Base-by-base conservation (phyloP, 345 rosid genomes). In the Gossypium bickii region DNA sequence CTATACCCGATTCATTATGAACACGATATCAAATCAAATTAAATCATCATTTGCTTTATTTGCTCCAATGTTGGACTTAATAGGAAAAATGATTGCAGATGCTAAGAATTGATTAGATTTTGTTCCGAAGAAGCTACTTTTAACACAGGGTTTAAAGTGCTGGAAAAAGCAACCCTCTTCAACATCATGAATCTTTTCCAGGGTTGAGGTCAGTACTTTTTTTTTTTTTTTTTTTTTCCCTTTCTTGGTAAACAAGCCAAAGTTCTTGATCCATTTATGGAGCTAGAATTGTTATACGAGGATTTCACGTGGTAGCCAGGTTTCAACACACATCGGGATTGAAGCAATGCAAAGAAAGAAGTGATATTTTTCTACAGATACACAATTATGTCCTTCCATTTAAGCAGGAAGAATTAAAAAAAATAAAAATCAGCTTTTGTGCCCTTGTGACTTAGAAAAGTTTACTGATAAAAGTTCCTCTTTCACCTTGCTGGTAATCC, bases 291-390 rank as follows among this genome's bases (percentile, higher is more conserved):
- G 62, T 52, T 71, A 66, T 17, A 44, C 44, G 71, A 74, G 73
- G 58, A 74, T 29, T 71, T 73, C 84, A 79, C 77, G 70, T 77
- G 81, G 73, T 67, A 29, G 57, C 76, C 80, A 78, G 27, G 17
- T 72, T 79, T 74, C 81, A 58, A 67, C 49, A 71, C 29, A 61
- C 53, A 51, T 57, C 45, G 83, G 75, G 86, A 76, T 80, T 73
- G 71, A 64, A 45, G 77, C 47, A 67, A 66, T 68, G 67, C 25
- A 34, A 10, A 48, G 56, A 10, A 13, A 47, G 4, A 45, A 24
- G 69, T n/a, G 38, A 56, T 56, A 0, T 7, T 74, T 74, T 78
- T 12, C 25, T 44, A 53, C 41, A 20, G 18, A 44, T 61, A 49
- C 59, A 29, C 75, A 68, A 77, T 77, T 55, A 74, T 72, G 55